Base-by-base conservation (phyloP, 208 protist species). In the Angomonas deanei region DNA sequence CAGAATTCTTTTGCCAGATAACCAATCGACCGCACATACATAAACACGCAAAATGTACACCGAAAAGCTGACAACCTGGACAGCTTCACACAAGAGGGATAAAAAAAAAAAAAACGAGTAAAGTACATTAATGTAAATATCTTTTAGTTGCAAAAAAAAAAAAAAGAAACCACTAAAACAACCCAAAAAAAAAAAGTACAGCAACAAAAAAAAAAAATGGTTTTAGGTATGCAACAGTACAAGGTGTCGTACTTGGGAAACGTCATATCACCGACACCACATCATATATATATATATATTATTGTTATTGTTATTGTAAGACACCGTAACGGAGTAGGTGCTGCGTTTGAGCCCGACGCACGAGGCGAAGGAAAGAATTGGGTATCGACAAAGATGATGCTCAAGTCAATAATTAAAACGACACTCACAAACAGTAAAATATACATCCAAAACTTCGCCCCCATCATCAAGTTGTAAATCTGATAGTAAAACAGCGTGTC, bases 361-460 rank as follows among this genome's bases (percentile, higher is more conserved):
- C 73, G 26, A 80, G 19, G 2, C n/a, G 83, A 93, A 2, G 88
- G 88, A 24, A 80, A 89, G 5, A 84, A 26, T 32, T 57, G 19
- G 59, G 84, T 86, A 46, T 80, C 71, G 31, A 92, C 74, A 38
- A 74, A 79, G n/a, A 88, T 57, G 38, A 65, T 46, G 31, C 66
- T 68, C 19, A 97, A 53, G 27, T 82, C 72, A 19, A 90, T 58
- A 2, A 81, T 61, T 32, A 91, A 68, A 19, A 85, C 60, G 32
- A 48, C 50, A 24, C 84, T 64, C 0, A 86, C 24, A 46, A 73
- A 83, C 46, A 95, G 56, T 32, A 94, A 28, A 32, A 87, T 15
- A 52, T 85, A 92, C 6, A 90, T 63, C 84, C 88, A 97, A 61
- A 89, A 93, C 63, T 91, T 85, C 0, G 38, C 71, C 13, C 62